Evolutionary conservation across 371 early-diverging fungal genomes (phyloP), one percentile per base, ranked within the genome.

Genomic region (Funneliformis caledonium): DNA sequence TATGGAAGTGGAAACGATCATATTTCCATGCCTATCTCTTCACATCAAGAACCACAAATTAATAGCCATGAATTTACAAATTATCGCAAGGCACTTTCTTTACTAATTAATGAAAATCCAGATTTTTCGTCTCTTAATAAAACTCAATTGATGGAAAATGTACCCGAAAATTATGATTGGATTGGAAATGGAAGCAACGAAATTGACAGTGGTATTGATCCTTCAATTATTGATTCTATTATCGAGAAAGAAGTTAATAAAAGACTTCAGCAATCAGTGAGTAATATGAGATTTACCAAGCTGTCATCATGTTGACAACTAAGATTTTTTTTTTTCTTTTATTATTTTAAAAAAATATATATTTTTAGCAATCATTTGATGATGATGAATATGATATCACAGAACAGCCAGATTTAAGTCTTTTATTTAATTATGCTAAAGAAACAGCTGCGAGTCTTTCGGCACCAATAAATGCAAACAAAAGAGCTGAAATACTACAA

Each of bases 241-340:
- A 65, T 65, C 33, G 67, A 65, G 14, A 37, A 65, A 33, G 67
- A 65, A 65, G 67, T 65, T 16, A 65, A 65, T 37, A 65, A 65
- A 65, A 65, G 37, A 22, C 67, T 65, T 12, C 67, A 65, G 7
- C 12, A 65, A 31, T 33, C 31, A 2, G 22, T 31, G n/a, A 19
- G 11, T 22, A 48, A 72, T 50, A 22, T 72, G 33, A 26, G 52
- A 52, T 16, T 52, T 4, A 52, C 12, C 4, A 72, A 48, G 0
- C 47, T 47, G 4, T 70, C 22, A 6, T 45, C 42, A 14, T 42
- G 43, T 26, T 42, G 19, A 52, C 4, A 48, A 72, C 22, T 72
- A 26, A 47, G 8, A 16, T 6, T 1, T 9, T 14, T 48, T 12
- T 48, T 50, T 48, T 26, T 14, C 26, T 26, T 26, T 26, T 26